Evolutionary conservation across 495 filamentous ascomycete genomes (phyloP), one percentile per base, ranked within the genome.

Genomic region (Talaromyces thailandensis): DNA sequence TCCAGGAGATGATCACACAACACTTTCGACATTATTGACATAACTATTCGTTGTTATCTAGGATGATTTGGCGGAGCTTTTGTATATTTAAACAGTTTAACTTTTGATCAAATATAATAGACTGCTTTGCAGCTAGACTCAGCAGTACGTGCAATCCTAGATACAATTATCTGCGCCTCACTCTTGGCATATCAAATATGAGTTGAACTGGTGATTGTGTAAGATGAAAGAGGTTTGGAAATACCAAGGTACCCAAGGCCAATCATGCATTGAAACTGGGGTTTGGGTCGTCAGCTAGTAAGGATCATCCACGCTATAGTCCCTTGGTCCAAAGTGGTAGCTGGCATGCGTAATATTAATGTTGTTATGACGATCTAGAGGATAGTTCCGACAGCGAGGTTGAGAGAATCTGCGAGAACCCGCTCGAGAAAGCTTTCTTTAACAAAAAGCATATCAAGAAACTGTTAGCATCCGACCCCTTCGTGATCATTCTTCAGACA

Each of bases 1-100:
- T 63, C 56, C 24, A 48, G 31, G 53, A 65, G 60, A 29, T 63
- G 31, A 53, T 65, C 60, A 65, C 32, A 60, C 37, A 18, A 43
- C n/a, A 18, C 16, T 43, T 43, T 43, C 16, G n/a, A 16, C 37
- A 43, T 43, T 35, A 35, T 40, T 40, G 37, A 1, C 37, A n/a
- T 40, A n/a, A 40, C 16, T 40, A 40, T 40, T 40, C 16, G 16
- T 12, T 40, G 37, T 40, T 40, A n/a, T 40, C 6, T 40, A 40
- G 37, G 37, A n/a, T n/a, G 16, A n/a, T 40, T 40, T 40, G 37
- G 37, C 16, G 9, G 16, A 40, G 7, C 37, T 40, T 40, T n/a
- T n/a, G 37, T n/a, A 40, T 40, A 16, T 40, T 12, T 5, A 40
- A 40, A 40, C 8, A 40, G 37, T 40, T 40, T n/a, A 40, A 40